These are phyloP conservation scores for Aphelidium insulamus DNA, from an alignment of 371 early-diverging fungal genomes.

Conservation along the genomic window DNA sequence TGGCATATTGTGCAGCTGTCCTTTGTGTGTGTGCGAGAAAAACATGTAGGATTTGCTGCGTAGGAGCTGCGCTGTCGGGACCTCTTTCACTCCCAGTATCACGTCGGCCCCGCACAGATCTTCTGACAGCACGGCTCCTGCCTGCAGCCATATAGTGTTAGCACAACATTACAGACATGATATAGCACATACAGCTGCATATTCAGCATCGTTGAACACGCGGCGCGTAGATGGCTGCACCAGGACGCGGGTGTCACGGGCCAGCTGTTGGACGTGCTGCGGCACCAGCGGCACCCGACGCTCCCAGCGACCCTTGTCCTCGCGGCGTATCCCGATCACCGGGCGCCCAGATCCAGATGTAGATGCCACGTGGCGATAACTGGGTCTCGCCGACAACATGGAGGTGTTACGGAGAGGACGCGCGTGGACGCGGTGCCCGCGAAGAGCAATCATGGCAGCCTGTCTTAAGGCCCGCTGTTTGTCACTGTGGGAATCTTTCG, in stretches of 20 bases:
- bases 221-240: slow-evolving; percentile 84
- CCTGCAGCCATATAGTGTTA: slow-evolving; percentile 15
- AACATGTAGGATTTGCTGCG: slow-evolving; percentile 73
- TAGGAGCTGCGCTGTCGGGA: slow-evolving; percentile 56
- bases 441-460: too few relatives aligned
- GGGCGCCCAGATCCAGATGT: neutral
- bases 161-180: neutral
- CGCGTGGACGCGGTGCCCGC: too few relatives aligned
- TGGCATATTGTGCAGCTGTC: slow-evolving; percentile 76
- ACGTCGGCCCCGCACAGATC: slow-evolving; percentile 72
- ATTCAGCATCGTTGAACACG: slow-evolving; percentile 60
- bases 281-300: slow-evolving; percentile 69
- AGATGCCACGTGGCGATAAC: too few relatives aligned
- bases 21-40: slow-evolving; percentile 96
- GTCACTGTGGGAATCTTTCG: too few relatives aligned
- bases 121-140: slow-evolving; percentile 67
- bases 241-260: slow-evolving; percentile 50
- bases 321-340: slow-evolving; percentile 64
- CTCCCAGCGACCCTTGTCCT: slow-evolving; percentile 93
- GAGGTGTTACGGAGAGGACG: too few relatives aligned
- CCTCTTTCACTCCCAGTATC: slow-evolving; percentile 91
- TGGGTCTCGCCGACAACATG: too few relatives aligned
- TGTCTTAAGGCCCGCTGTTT: too few relatives aligned
- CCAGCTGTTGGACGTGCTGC: slow-evolving; percentile 42
- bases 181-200: slow-evolving; percentile 8